Evolutionary conservation across 345 rosid species (phyloP), one percentile per base, ranked within the genome.

Genomic region (Gossypium bickii): DNA sequence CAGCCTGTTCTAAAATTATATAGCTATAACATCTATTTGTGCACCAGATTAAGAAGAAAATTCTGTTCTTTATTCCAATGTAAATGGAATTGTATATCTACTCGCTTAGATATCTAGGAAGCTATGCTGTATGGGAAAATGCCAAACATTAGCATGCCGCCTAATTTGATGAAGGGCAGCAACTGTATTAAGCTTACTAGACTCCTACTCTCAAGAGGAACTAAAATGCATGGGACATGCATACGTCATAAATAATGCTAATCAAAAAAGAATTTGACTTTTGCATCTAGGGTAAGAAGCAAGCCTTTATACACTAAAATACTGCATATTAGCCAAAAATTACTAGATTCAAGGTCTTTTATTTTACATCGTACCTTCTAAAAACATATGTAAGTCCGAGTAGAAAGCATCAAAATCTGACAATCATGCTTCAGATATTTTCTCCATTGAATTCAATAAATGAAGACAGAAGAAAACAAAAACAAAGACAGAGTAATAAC

Each of bases 381-480:
- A 59, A 24, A 34, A 24, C 61, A 20, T 24, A 58, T 59, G n/a
- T 12, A 59, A 59, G 16, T 25, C 25, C 13, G 38, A 59, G 17
- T 25, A 59, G 34, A 58, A 59, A 59, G 7, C 64, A 59, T 59
- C 41, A 59, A 59, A 59, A 22, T 59, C 38, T 25, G 64, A 24
- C 38, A 24, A 59, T 27, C 41, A 59, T 25, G 64, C 16, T 59
- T 59, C 64, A 59, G 38, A 25, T 59, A 59, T 24, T 12, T 59
- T 25, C 12, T 25, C 64, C 64, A 24, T 27, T 59, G 64, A 59
- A 24, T 25, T 58, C 20, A 51, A 47, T n/a, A 70, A 15, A 71
- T 45, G 63, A 74, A 59, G 17, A 51, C 49, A 53, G n/a, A 17
- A 74, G 59, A 1, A 48, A 66, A 34, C 7, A 59, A 62, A 71